Conservation (phyloP, 805 yeast genomes). For the Candida tibetensis region DNA sequence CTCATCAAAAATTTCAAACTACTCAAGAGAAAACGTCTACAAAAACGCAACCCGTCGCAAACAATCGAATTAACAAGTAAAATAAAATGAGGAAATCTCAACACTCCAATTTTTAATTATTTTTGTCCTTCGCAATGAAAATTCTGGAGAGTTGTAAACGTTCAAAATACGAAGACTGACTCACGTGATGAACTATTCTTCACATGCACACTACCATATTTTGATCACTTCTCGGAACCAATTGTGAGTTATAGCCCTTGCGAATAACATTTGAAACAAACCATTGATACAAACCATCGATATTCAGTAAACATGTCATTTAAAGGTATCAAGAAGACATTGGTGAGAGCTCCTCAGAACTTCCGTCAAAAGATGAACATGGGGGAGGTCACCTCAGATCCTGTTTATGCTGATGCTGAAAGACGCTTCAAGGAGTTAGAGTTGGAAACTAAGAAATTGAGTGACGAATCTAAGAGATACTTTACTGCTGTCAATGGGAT, state of each 20-base stretch:
- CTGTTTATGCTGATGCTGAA: slow-evolving; percentile 94
- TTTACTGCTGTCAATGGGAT: slow-evolving; percentile 90
- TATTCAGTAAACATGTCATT: slow-evolving; percentile 60
- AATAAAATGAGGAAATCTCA: no score
- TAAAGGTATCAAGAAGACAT: slow-evolving; percentile 79
- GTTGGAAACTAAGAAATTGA: slow-evolving; percentile 79
- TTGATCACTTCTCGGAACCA: neutral
- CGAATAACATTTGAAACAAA: neutral
- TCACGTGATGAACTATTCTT: no score
- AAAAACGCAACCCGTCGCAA: no score
- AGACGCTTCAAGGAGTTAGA: slow-evolving; percentile 93
- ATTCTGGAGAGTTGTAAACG: no score
- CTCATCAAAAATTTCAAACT: no score
- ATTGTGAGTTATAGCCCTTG: no score
- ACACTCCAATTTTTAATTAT: no score
- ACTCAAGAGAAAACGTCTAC: no score
- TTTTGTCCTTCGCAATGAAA: no score
- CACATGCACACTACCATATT: neutral
- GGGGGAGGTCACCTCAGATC: slow-evolving; percentile 62
- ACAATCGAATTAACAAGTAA: no score
- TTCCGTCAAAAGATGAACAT: slow-evolving; percentile 88
- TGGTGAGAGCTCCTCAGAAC: slow-evolving; percentile 86
- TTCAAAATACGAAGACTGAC: no score
- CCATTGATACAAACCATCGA: no score
- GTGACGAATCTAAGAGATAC: slow-evolving; percentile 87